phyloP scores from a whole-genome alignment of 73 alveolate species.

The Tetrahymena thermophila region DNA sequence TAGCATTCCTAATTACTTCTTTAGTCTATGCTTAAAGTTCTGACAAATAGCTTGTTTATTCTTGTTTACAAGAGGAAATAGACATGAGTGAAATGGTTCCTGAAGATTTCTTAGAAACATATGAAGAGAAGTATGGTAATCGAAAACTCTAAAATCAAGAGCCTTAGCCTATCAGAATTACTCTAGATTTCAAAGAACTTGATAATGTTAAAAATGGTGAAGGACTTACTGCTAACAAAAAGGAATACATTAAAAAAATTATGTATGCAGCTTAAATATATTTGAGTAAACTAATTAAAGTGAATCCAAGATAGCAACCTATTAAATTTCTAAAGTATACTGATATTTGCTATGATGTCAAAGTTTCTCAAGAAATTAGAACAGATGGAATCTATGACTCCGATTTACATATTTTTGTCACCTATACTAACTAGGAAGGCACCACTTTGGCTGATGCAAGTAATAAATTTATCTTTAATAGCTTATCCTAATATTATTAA shows the following conservation, averaged over 20 bases:
- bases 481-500: too few species aligned
- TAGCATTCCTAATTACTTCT: not conserved
- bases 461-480: not conserved
- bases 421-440: not conserved
- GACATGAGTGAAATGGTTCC: not conserved
- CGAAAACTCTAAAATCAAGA: not conserved
- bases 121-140: not conserved
- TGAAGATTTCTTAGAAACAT: not conserved
- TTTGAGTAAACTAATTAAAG: not conserved
- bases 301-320: not conserved
- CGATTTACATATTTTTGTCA: not conserved
- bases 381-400: not conserved
- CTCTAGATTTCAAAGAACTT: not conserved
- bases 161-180: not conserved
- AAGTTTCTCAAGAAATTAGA: not conserved
- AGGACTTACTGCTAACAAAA: not conserved
- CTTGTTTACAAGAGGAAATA: not conserved
- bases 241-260: not conserved
- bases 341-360: not conserved
- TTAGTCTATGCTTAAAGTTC: not conserved
- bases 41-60: not conserved
- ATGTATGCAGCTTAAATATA: not conserved
- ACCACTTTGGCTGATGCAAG: not conserved
- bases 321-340: not conserved
- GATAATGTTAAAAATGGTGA: not conserved